Base-by-base conservation (phyloP, 2,329 filamentous ascomycete genomes). In the Aspergillus tubingensis region DNA sequence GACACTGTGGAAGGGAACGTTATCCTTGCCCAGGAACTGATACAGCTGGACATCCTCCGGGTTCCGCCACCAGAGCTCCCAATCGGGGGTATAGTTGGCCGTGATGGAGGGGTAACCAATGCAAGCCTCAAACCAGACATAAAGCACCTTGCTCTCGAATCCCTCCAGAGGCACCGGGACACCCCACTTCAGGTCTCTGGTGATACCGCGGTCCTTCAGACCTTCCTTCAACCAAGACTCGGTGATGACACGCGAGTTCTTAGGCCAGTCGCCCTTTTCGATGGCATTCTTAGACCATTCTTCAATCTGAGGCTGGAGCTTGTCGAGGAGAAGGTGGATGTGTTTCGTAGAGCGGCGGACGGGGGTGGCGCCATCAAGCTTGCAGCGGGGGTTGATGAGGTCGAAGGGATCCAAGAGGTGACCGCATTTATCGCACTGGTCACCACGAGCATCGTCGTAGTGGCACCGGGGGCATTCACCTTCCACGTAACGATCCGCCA, bases 91-190 rank as follows among this genome's bases (percentile, higher is more conserved):
- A 76, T 96, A 96, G 69, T 87, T 92, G 65, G 91, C 91, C 1
- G 93, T 96, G 68, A 97, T 97, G 1, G 92, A 96, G n/a, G 92
- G 88, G 74, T 97, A 97, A 19, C 93, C 93, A 71, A 96, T 95
- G 77, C 91, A 95, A 57, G 91, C 91, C 74, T 96, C 91, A 73
- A 97, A 92, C 92, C 89, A 91, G 62, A 96, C 92, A 72, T 97
- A 97, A 66, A 97, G 87, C 63, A 96, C 94, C 81, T 91, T 91
- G 65, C 88, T 82, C 65, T 89, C 86, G 69, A 88, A 90, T 11
- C 83, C 86, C 30, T 83, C 81, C 3, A 84, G 78, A 43, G 81
- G 83, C 48, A 88, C 84, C 2, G 84, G 82, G 7, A 86, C 86
- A 72, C 94, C 94, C 94, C 94, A 97, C 75, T 91, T 93, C 62